phyloP scores from a whole-genome alignment of 306 rosid genomes.

The Gillenia trifoliata region DNA sequence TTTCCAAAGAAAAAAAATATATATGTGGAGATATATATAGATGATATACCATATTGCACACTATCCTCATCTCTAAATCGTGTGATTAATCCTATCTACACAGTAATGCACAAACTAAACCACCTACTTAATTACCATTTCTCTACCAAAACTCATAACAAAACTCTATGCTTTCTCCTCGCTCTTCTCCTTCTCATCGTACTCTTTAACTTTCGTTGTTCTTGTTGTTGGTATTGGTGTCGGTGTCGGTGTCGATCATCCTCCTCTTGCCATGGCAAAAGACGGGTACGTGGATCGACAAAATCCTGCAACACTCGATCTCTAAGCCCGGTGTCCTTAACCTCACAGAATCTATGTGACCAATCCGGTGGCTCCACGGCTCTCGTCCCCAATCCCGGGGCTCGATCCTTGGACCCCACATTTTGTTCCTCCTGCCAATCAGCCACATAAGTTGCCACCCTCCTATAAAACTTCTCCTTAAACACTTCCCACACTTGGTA shows the following conservation, averaged over 20 bases:
- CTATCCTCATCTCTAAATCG: not conserved
- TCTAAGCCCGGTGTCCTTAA: slow-evolving; percentile 41
- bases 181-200: not conserved
- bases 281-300: slow-evolving; percentile 24
- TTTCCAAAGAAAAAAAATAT: not conserved
- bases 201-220: not conserved
- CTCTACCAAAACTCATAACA: not conserved
- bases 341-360: slow-evolving; percentile 67
- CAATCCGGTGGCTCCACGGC: slow-evolving; percentile 63
- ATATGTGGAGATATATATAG: not conserved
- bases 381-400: slow-evolving; percentile 67
- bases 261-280: slow-evolving; percentile 55
- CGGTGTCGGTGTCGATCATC: not conserved
- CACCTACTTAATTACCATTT: not conserved
- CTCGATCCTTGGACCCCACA: slow-evolving; percentile 71
- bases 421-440: slow-evolving; percentile 63
- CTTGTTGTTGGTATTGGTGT: too few species aligned
- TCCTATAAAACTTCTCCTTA: slow-evolving; percentile 64
- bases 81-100: not conserved
- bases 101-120: not conserved
- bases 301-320: slow-evolving; percentile 36
- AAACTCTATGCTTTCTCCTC: slow-evolving; percentile 8
- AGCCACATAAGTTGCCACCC: slow-evolving; percentile 76
- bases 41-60: not conserved
- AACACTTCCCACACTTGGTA: slow-evolving; percentile 88